These are phyloP conservation scores for Mariannaea sp. DNA, from an alignment of 2,329 filamentous ascomycete species.

Conservation along the genomic window DNA sequence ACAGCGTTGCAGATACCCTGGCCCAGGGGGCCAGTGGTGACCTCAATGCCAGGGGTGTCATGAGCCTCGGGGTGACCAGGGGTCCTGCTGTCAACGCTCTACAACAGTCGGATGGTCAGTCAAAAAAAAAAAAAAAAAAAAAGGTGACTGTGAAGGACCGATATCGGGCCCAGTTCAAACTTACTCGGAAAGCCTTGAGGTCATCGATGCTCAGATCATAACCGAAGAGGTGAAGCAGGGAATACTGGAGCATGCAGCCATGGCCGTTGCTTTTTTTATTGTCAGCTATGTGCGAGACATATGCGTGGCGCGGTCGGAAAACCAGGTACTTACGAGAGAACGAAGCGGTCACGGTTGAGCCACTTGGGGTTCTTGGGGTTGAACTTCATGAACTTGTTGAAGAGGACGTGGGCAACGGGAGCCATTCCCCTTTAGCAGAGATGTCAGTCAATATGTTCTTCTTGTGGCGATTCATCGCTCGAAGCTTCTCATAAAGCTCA, in stretches of 20 bases:
- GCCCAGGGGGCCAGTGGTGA: conserved; percentile 96
- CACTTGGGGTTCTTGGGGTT: conserved; percentile 99
- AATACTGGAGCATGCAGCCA: conserved; percentile 99
- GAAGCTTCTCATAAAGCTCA: conserved; percentile 6
- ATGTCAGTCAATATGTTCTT: conserved; percentile 40
- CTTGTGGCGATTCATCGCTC: conserved; percentile 9
- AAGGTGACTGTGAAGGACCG: not conserved
- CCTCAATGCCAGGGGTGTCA: conserved; percentile 95
- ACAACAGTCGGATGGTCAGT: conserved; percentile 10
- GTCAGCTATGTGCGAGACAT: conserved; percentile 21
- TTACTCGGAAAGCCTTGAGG: conserved; percentile 93
- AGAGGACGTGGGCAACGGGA: conserved; percentile 93
- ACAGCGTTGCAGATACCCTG: conserved; percentile 98
- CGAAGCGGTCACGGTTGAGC: conserved; percentile 97
- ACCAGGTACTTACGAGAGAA: conserved; percentile 82
- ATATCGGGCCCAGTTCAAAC: conserved; percentile 44
- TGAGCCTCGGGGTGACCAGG: conserved; percentile 96
- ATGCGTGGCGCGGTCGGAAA: not conserved
- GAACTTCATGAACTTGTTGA: conserved; percentile 99
- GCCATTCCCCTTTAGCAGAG: conserved; percentile 78
- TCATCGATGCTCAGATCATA: conserved; percentile 87
- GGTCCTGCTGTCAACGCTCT: conserved; percentile 72
- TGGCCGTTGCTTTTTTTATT: conserved; percentile 79
- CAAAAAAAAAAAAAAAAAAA: too few species aligned
- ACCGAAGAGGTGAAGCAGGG: conserved; percentile 94